Evolutionary conservation across 176 grass and related monocot genomes (phyloP), one percentile per base, ranked within the genome.

Genomic region (Avena atlantica): DNA sequence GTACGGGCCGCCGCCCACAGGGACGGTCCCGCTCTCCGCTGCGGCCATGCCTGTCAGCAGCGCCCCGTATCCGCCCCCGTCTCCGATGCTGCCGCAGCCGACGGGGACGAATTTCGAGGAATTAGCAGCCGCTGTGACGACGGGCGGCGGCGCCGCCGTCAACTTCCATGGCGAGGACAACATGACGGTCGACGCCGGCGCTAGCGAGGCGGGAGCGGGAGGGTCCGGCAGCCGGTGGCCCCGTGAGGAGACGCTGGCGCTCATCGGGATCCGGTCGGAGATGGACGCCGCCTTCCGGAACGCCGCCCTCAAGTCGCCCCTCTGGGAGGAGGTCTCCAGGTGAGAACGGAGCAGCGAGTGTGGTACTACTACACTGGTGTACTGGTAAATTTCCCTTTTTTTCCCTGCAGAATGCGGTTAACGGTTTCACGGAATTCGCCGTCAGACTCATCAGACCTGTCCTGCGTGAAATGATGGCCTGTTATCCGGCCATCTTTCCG

Each of bases 221-320:
- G 74, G 74, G 74, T 55, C 74, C 11, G 89, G 88, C 55, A 93
- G 91, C 85, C 90, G 96, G 45, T 98, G 96, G 96, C 96, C 96
- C 34, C 85, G 93, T 0, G 93, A 98, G 89, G 93, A 98, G 81
- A 98, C 96, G 80, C 58, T 94, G 12, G 93, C 93, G 14, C 93
- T 98, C 85, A 95, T 98, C 93, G 85, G 87, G 92, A 98, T 98
- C 91, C 90, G 96, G 74, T 98, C 96, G 51, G 96, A 98, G 92
- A 98, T 98, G 96, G 96, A 96, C 86, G 84, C 87, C 45, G 86
- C 78, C 73, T 98, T 98, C 91, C 90, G 96, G 56, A 94, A 98
- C 78, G 92, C 96, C 85, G 93, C 96, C 53, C 93, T 95, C 87
- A 98, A 98, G 79, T 88, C 82, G 11, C 93, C 92, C 76, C 82